Evolutionary conservation across 345 rosid genomes (phyloP), one percentile per base, ranked within the genome.

Genomic region (Eucalyptus pumila): DNA sequence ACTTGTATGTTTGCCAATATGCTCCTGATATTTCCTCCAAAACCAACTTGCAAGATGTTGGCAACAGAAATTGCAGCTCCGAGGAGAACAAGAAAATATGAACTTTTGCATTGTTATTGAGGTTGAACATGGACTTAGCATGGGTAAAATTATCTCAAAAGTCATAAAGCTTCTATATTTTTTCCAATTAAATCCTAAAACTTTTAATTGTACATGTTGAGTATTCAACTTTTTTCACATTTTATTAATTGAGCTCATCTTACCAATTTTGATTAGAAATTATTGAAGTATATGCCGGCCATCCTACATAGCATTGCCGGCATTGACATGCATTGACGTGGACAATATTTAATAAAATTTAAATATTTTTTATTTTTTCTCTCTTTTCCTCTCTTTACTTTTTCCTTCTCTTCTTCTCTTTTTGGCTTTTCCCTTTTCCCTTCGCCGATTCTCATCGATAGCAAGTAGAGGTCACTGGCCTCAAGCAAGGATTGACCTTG

Each of bases 251-350:
- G 60, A 23, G 60, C 6, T 1, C 0, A 56, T 56, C 5, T 56
- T 8, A 5, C 6, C 60, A 23, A 56, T 56, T 56, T 56, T 56
- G 27, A 56, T 11, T 9, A 21, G 60, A 56, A 23, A 56, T 56
- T 8, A 9, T 9, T 4, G 12, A 56, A 56, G 26, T 54, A 56
- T 21, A 56, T 21, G 6, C 12, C 3, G 3, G 1, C 27, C 12
- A 24, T 9, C 13, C 12, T 9, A 56, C 62, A 23, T 23, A 24
- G 27, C 0, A 2, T 56, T 4, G 27, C 2, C 6, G 0, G 12
- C 12, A 2, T 56, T 24, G 13, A 24, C 4, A 0, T 12, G 3
- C 11, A 56, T 56, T 24, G 62, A 9, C 6, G 0, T 56, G 12
- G 12, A 56, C 12, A 56, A 23, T 56, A 8, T 23, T 21, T 56